Conservation (phyloP, 2,329 filamentous ascomycete species). For the Dactylellina parvicollis region DNA sequence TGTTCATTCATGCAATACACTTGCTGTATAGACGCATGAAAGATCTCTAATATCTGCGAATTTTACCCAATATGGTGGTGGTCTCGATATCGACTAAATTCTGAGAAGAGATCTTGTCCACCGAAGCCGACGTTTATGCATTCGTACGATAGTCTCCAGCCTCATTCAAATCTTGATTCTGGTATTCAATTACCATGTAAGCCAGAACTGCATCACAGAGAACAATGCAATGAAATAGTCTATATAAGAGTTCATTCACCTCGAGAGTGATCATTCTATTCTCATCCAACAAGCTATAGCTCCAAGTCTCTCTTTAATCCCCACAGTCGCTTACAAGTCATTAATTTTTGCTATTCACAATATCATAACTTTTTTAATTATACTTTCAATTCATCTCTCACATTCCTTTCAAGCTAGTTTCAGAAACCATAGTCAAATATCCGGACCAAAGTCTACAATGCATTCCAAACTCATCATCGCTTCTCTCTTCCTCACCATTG, state of each 20-base stretch:
- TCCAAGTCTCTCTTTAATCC: constrained; percentile 3
- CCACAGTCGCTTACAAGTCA: neutral
- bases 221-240: too few relatives aligned
- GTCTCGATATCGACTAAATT: neutral
- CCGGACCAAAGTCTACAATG: too few relatives aligned
- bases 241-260: neutral
- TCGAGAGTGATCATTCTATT: neutral
- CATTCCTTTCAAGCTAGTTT: too few relatives aligned
- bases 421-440: too few relatives aligned
- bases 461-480: constrained; percentile 26
- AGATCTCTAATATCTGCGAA: neutral
- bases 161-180: neutral
- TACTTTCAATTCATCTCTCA: too few relatives aligned
- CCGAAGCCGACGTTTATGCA: neutral
- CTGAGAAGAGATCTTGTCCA: neutral
- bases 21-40: neutral
- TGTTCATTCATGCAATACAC: neutral
- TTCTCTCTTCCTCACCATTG: constrained; percentile 17
- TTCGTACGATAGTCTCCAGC: neutral
- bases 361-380: neutral
- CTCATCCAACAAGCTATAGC: neutral
- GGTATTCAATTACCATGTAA: neutral
- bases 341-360: neutral
- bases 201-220: too few relatives aligned
- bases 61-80: neutral